A percentile compares a stretch with the other conserved stretches of the same genome.
These are phyloP conservation scores for Neurospora tetraspora DNA, from an alignment of 495 filamentous ascomycete species.

Conservation along the genomic window DNA sequence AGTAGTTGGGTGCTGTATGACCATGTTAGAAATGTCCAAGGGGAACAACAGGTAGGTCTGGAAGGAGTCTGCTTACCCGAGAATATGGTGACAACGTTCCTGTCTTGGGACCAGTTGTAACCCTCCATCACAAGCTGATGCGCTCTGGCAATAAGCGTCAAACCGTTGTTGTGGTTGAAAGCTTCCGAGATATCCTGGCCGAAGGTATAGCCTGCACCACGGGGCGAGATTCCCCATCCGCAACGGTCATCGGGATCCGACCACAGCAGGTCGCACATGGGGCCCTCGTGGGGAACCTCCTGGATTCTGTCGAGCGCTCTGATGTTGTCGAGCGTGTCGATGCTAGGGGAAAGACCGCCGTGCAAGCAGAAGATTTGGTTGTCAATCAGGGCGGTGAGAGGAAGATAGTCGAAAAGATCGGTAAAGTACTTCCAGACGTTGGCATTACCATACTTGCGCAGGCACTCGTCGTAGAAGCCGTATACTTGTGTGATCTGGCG, in stretches of 20 bases:
- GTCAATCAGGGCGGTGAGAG: conserved; percentile 83
- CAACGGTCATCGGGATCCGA: conserved; percentile 97
- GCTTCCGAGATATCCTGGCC: conserved; percentile 99
- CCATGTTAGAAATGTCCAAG: conserved; percentile 6
- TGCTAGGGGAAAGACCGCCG: conserved; percentile 89
- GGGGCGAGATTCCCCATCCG: conserved; percentile 95
- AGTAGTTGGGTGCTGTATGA: conserved; percentile 81
- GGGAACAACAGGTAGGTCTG: not conserved
- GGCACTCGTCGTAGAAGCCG: conserved; percentile 95
- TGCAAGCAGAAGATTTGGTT: conserved; percentile 80
- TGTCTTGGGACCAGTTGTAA: conserved; percentile 95
- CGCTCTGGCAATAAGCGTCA: conserved; percentile 88
- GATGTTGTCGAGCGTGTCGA: conserved; percentile 98
- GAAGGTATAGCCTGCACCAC: conserved; percentile 97
- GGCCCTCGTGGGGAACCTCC: conserved; percentile 96
- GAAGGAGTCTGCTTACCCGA: conserved; percentile 52
- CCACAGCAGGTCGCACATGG: conserved; percentile 98
- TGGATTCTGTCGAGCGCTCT: conserved; percentile 91
- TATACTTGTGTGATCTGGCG: conserved; percentile 97
- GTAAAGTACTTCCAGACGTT: conserved; percentile 99
- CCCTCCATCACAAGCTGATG: conserved; percentile 98
- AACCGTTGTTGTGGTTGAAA: conserved; percentile 98
- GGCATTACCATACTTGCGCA: conserved; percentile 95
- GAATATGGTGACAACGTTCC: conserved; percentile 98
- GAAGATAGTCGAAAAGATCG: conserved; percentile 97